Evolutionary conservation across 768 basidiomycete species (phyloP), one percentile per base, ranked within the genome.

Genomic region (Russula foetens): DNA sequence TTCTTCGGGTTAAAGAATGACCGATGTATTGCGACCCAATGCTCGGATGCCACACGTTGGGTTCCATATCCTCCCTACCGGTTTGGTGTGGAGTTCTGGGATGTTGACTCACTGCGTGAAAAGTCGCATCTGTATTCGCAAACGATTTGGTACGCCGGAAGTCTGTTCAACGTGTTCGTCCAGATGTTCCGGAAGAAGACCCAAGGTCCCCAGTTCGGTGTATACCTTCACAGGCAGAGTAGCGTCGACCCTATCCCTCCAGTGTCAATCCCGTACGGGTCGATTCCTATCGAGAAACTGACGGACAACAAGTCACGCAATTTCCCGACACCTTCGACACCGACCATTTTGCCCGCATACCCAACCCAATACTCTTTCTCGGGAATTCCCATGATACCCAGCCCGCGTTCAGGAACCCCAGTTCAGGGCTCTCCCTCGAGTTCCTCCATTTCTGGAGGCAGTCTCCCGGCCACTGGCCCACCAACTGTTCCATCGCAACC

Each of bases 31-130:
- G 76, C 75, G 1, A 66, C 71, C 6, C 72, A 73, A 44, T 81
- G 79, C 64, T 72, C 71, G n/a, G 80, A 79, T 4, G 73, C 79
- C 45, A 63, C 69, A 23, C 79, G 72, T 65, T 91, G 86, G 85
- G 80, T 85, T 0, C 76, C 81, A n/a, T 82, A 84, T 68, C 84
- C 88, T 47, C 94, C 94, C 0, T 89, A 79, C 72, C 82, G 93
- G 23, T 92, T 96, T 69, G 82, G 83, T 9, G 90, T 92, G 53
- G 93, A 96, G 72, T 96, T 96, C 69, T 95, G 90, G 87, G 87
- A 88, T 67, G 79, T 92, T 21, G 86, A 89, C 62, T 73, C 77
- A 35, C 77, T 97, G 41, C 86, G 85, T 59, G 93, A 96, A 74
- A 96, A 94, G 73, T 83, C 84, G 53, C 79, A 92, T 17, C 72